Evolutionary conservation across 116 monocot genomes (phyloP).

Genomic region (Cymodocea nodosa): DNA sequence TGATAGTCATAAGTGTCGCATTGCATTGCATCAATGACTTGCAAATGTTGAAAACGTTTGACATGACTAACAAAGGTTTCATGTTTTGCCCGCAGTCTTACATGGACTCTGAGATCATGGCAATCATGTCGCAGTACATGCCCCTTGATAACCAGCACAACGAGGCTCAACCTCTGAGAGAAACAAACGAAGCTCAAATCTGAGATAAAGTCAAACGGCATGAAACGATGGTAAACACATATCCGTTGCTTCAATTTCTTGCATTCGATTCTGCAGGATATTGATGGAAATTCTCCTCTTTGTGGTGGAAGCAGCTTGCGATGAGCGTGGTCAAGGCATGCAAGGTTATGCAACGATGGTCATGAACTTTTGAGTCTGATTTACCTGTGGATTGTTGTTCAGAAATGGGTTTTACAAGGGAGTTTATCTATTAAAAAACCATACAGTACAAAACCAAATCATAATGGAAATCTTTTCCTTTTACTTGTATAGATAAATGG

Average conservation of each 20-base stretch:
- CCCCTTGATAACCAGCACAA: conserved; percentile 65
- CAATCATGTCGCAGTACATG: conserved; percentile 97
- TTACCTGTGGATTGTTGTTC: background rate
- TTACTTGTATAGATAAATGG: background rate
- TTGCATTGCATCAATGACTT: no score
- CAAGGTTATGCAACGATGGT: background rate
- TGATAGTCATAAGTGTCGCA: no score
- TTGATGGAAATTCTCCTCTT: background rate
- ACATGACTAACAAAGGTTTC: no score
- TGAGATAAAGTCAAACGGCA: conserved; percentile 28
- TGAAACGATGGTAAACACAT: conserved; percentile 15
- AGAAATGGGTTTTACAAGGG: background rate
- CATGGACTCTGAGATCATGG: conserved; percentile 97
- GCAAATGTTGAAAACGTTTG: no score
- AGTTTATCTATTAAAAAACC: background rate
- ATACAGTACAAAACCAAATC: background rate
- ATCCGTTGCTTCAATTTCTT: background rate
- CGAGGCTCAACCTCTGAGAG: conserved; percentile 39
- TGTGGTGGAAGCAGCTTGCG: background rate
- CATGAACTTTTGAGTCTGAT: background rate
- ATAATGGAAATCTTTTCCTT: background rate
- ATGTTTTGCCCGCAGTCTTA: conserved; percentile 32
- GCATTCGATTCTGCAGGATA: background rate
- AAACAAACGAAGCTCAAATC: conserved; percentile 36
- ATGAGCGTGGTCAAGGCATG: background rate